Base-by-base conservation (phyloP, 2,329 filamentous ascomycete species). In the Phaeosphaeriaceae sp. region DNA sequence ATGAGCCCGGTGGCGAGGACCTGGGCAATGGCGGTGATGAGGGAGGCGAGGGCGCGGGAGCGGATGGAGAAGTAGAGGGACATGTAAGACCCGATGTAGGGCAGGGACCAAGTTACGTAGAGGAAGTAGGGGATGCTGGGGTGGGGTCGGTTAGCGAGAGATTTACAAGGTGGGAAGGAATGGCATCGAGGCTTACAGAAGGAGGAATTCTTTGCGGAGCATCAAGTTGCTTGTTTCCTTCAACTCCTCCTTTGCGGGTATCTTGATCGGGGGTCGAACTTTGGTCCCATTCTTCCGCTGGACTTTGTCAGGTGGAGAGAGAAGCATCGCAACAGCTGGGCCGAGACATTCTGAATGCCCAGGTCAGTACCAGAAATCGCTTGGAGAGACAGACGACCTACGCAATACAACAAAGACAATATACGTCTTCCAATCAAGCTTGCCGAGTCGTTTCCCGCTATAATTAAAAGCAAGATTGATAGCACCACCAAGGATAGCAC, bases 401-500 rank as follows among this genome's bases (percentile, higher is more conserved):
- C 68, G 69, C 24, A 72, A 52, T 13, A 68, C 67, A 0, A 72
- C 65, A 28, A 69, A 70, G 0, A 72, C 68, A 48, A 72, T 70
- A 32, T 69, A 70, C 0, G 66, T 70, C 42, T 61, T 64, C 66
- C 66, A 72, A 28, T 69, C 58, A n/a, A 70, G 35, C 28, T 71
- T 71, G 19, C 68, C 68, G 0, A 68, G 68, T 2, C 35, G 49
- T 26, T 51, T 57, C 2, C 68, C 68, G 21, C 59, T 59, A n/a
- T 66, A 65, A 30, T 72, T 67, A 49, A 67, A 67, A 2, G 57
- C 62, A 21, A 67, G 52, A 48, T 61, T 64, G 47, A 67, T 67
- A 1, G 54, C 54, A 17, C 62, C 64, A 28, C 64, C 64, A 7
- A 67, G 59, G 23, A 61, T 58, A 23, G 62, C 62, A 48, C 64